A percentile compares a stretch with the other conserved stretches of the same genome.
These are phyloP conservation scores for Hyphopichia khmerensis DNA, from an alignment of 1,139 yeast species.

Conservation along the genomic window DNA sequence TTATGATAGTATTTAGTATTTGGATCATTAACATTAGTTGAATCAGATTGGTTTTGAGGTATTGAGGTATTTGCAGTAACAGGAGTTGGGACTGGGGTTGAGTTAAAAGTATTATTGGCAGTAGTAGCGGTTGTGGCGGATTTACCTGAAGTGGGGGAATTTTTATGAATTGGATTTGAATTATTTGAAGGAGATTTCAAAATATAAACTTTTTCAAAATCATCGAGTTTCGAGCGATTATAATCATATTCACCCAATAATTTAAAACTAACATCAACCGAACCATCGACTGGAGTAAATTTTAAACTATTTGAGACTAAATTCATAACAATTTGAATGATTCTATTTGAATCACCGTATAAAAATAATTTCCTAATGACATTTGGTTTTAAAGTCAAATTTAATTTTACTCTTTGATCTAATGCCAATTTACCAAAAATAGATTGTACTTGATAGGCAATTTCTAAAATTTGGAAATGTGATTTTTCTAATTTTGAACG, in stretches of 20 bases:
- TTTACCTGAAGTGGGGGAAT: background rate
- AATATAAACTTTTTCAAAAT: conserved; percentile 31
- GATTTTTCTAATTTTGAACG: conserved; percentile 81
- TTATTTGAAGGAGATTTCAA: conserved; percentile 8
- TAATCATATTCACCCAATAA: conserved; percentile 72
- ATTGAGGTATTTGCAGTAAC: background rate
- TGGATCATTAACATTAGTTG: background rate
- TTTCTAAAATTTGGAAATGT: conserved; percentile 71
- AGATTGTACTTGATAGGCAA: conserved; percentile 80
- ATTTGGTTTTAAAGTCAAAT: conserved; percentile 60
- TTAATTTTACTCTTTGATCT: conserved; percentile 69
- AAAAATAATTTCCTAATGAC: conserved; percentile 60
- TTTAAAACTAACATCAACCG: conserved; percentile 65
- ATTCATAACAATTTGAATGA: conserved; percentile 85
- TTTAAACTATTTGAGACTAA: conserved; percentile 83
- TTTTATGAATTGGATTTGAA: background rate
- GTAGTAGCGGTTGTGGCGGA: background rate
- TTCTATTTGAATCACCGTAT: conserved; percentile 83
- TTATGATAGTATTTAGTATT: background rate
- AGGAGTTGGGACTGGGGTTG: background rate
- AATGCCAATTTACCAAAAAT: conserved; percentile 84
- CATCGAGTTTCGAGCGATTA: conserved; percentile 30
- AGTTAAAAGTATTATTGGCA: background rate
- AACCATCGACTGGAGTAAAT: conserved; percentile 84
- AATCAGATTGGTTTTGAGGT: background rate